These are phyloP conservation scores for Leishmania braziliensis DNA, from an alignment of 208 protist species.

Conservation along the genomic window DNA sequence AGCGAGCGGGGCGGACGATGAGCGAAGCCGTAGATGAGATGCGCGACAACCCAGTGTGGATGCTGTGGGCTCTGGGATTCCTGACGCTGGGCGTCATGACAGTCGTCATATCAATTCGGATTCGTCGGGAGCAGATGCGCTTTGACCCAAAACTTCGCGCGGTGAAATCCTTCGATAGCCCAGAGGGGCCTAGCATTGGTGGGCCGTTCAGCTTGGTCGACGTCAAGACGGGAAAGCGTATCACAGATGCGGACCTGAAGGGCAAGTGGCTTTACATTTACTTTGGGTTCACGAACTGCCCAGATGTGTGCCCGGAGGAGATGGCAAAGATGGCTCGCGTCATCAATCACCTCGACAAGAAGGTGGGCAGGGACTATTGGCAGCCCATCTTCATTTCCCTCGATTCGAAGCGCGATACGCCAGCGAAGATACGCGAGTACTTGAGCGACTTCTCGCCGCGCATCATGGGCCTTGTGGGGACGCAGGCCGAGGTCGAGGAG, in stretches of 20 bases:
- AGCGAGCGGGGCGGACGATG: conserved; percentile 42
- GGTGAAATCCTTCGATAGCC: conserved; percentile 72
- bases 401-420: conserved; percentile 93
- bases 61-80: conserved; percentile 72
- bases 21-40: conserved; percentile 59
- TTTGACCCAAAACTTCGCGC: conserved; percentile 79
- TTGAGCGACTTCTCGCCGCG: conserved; percentile 89
- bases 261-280: conserved; percentile 96
- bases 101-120: conserved; percentile 75
- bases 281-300: conserved; percentile 98
- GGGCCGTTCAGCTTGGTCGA: conserved; percentile 69
- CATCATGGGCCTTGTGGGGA: conserved; percentile 93
- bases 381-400: conserved; percentile 94
- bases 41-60: conserved; percentile 78
- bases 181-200: conserved; percentile 76
- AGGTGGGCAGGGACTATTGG: conserved; percentile 80
- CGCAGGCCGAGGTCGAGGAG: conserved; percentile 74
- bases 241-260: conserved; percentile 74
- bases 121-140: conserved; percentile 76
- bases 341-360: conserved; percentile 77
- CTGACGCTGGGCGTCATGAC: conserved; percentile 56
- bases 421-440: conserved; percentile 81
- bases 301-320: conserved; percentile 96
- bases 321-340: conserved; percentile 94
- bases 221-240: conserved; percentile 62